These are phyloP conservation scores for Pythium rhizo-oryzae DNA, from an alignment of 352 stramenopile species.

Conservation along the genomic window DNA sequence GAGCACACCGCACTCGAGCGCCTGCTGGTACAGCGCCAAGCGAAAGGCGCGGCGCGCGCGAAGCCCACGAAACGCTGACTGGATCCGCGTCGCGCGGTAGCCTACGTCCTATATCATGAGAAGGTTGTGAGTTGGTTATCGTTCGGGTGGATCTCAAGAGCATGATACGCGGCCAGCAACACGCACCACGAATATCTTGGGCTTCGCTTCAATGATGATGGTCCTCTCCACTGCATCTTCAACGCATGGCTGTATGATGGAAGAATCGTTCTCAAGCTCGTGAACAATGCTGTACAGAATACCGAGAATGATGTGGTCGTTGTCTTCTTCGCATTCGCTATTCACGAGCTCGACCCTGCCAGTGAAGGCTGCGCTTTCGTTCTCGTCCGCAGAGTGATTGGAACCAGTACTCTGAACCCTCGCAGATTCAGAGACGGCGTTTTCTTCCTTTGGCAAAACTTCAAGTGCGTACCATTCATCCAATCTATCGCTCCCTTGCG, in stretches of 20 bases:
- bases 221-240: not conserved
- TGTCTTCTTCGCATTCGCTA: not conserved
- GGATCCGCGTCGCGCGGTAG: conserved; percentile 43
- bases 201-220: conserved; percentile 8
- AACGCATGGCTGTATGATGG: not conserved
- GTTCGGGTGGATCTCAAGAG: too few relatives aligned
- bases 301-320: conserved; percentile 8
- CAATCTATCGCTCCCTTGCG: not conserved
- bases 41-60: conserved; percentile 53
- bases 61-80: conserved; percentile 61
- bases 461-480: conserved; percentile 6
- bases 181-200: conserved; percentile 13
- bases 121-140: too few relatives aligned
- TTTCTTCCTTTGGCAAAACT: not conserved
- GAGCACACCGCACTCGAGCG: conserved; percentile 60
- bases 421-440: too few relatives aligned
- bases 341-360: too few relatives aligned
- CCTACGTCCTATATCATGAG: conserved; percentile 17
- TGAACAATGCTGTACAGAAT: conserved; percentile 18
- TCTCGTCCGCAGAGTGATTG: too few relatives aligned
- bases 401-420: too few relatives aligned
- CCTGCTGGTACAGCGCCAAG: conserved; percentile 65
- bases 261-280: conserved; percentile 10
- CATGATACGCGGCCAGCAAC: too few relatives aligned
- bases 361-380: too few relatives aligned